Conservation (phyloP, 352 stramenopile species). For the Pythium scleroteichum region DNA sequence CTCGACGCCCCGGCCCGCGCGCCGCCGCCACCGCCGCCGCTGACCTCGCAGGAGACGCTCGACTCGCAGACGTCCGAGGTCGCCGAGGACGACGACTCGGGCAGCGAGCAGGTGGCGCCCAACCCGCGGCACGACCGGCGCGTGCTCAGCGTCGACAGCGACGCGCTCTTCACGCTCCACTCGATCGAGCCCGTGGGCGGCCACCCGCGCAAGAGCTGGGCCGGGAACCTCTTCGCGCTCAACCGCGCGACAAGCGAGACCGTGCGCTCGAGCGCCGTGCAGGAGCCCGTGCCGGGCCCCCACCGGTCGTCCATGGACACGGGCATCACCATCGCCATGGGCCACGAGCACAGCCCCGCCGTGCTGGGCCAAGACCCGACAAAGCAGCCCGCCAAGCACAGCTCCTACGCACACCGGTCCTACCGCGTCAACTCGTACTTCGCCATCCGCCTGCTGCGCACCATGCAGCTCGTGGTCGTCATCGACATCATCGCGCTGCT, state of each 20-base stretch:
- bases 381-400: slow-evolving; percentile 1
- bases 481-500: slow-evolving; percentile 56
- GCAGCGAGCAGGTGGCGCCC: slow-evolving; percentile 5
- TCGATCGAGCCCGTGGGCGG: slow-evolving; percentile 20
- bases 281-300: not conserved
- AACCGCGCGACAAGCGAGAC: slow-evolving; percentile 25
- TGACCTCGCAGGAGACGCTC: slow-evolving; percentile 21
- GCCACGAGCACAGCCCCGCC: slow-evolving; percentile 8
- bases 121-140: slow-evolving; percentile 1
- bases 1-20: not conserved
- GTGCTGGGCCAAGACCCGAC: not conserved
- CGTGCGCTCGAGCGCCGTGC: slow-evolving; percentile 14
- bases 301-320: slow-evolving; percentile 17
- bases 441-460: slow-evolving; percentile 53
- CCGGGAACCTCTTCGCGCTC: not conserved
- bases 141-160: not conserved
- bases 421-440: slow-evolving; percentile 87
- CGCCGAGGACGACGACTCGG: slow-evolving; percentile 11
- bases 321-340: slow-evolving; percentile 25
- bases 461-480: slow-evolving; percentile 60
- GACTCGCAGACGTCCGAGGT: slow-evolving; percentile 16
- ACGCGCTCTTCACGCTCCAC: slow-evolving; percentile 18
- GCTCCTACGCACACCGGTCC: slow-evolving; percentile 30
- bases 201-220: slow-evolving; percentile 6
- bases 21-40: slow-evolving; percentile 5